Evolutionary conservation across 1,284 basidiomycete genomes (phyloP).

Genomic region (Malassezia psittaci): DNA sequence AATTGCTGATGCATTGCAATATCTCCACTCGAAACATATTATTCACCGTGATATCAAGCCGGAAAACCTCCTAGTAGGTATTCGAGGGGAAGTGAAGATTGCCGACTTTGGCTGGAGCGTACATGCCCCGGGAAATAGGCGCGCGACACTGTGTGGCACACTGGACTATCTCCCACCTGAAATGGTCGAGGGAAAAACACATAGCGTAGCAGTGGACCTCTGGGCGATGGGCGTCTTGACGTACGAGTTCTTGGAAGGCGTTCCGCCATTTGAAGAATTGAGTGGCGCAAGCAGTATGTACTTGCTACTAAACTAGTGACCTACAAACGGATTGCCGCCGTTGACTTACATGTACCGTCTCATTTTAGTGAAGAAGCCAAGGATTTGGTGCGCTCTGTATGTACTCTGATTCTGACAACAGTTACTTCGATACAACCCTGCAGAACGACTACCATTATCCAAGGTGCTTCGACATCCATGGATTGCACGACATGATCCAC

Average conservation of each 20-base stretch:
- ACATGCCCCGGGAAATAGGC: slow-evolving; percentile 80
- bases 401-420: slow-evolving; percentile 44
- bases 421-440: slow-evolving; percentile 78
- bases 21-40: slow-evolving; percentile 90
- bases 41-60: slow-evolving; percentile 99
- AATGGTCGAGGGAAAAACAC: slow-evolving; percentile 85
- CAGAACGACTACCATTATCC: slow-evolving; percentile 66
- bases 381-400: slow-evolving; percentile 29
- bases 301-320: slow-evolving; percentile 18
- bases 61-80: slow-evolving; percentile 85
- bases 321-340: slow-evolving; percentile 33
- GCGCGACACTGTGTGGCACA: slow-evolving; percentile 85
- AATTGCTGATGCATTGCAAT: slow-evolving; percentile 90
- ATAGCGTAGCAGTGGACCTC: slow-evolving; percentile 79
- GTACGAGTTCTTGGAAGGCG: slow-evolving; percentile 86
- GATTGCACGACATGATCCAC: slow-evolving; percentile 65
- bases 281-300: slow-evolving; percentile 60
- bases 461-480: slow-evolving; percentile 83
- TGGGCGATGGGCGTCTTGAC: slow-evolving; percentile 95
- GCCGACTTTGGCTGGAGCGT: slow-evolving; percentile 99
- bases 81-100: slow-evolving; percentile 95
- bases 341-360: slow-evolving; percentile 34
- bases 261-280: slow-evolving; percentile 77
- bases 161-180: slow-evolving; percentile 95
- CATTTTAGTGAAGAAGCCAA: slow-evolving; percentile 31